Evolutionary conservation across 768 basidiomycete genomes (phyloP), one percentile per base, ranked within the genome.

Genomic region (Trametes cingulata): DNA sequence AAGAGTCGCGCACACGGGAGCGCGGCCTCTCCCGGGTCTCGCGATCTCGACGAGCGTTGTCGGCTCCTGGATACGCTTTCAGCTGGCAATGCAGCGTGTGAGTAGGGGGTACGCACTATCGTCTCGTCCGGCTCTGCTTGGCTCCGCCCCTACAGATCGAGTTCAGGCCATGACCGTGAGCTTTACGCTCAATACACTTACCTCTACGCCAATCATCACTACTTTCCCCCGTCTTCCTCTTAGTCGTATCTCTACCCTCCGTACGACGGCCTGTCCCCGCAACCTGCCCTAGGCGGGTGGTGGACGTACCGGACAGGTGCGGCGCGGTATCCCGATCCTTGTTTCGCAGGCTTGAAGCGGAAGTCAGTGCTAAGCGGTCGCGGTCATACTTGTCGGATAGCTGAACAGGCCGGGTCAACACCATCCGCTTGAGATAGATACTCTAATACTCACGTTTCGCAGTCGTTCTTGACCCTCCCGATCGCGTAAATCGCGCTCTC

Each of bases 171-270:
- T 10, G 29, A 33, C 29, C 29, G 10, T 5, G 29, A 10, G 6
- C 4, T 33, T 33, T 4, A 10, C 6, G 29, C 10, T 10, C 10
- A 33, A 51, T 42, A 17, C 9, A 73, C 80, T 63, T 66, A 91
- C 91, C 88, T 84, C 89, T 82, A 70, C 91, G 82, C 91, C 91
- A 94, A 68, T 94, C 91, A 66, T 93, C 90, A 66, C 84, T 86
- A 24, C 78, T 78, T 71, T 93, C 91, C 37, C 86, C 88, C 43
- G 79, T 78, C 73, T 87, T 88, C 76, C 85, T 87, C 76, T 84
- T 88, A 45, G 75, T 68, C 55, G 76, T 62, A 27, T 91, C 90
- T 67, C 86, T 78, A 25, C 77, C 75, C 58, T 91, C 88, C 48
- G 77, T 72, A 48, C 83, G 75, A 56, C 89, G 82, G 50, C 82